Percentiles rank a stretch among this genome's conserved stretches.
These are phyloP conservation scores for Citrus medica DNA, from an alignment of 345 rosid species.

Conservation along the genomic window DNA sequence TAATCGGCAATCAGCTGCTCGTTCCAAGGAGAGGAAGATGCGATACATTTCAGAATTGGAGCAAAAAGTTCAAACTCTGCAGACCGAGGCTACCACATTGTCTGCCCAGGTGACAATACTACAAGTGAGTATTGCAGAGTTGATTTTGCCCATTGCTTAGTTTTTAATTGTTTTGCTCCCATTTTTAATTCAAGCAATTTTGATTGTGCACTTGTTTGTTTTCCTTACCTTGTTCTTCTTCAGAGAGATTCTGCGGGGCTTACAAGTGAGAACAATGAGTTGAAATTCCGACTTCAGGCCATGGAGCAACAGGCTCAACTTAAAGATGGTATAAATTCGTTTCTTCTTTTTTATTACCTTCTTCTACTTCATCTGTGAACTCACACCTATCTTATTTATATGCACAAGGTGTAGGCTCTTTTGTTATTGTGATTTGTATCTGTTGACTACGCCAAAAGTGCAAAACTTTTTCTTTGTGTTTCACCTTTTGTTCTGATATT, in stretches of 20 bases:
- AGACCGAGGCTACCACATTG: conserved; percentile 78
- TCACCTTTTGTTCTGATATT: not conserved
- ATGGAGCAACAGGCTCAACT: conserved; percentile 63
- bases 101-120: conserved; percentile 77
- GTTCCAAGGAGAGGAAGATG: conserved; percentile 85
- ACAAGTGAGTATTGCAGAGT: conserved; percentile 39
- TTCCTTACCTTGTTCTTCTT: not conserved
- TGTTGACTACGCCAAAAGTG: not conserved
- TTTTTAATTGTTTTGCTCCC: not conserved
- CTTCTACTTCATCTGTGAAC: not conserved
- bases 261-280: conserved; percentile 47
- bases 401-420: not conserved
- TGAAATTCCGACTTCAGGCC: conserved; percentile 62
- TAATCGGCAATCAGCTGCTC: conserved; percentile 83
- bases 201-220: not conserved
- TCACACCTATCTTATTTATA: not conserved
- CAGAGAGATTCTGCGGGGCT: conserved; percentile 54
- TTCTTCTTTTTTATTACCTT: not conserved
- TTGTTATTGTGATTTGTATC: not conserved
- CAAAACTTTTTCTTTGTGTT: not conserved
- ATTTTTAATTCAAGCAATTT: not conserved
- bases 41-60: conserved; percentile 72
- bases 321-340: conserved; percentile 40
- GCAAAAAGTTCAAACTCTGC: conserved; percentile 83
- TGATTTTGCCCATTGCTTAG: not conserved